Evolutionary conservation across 345 rosid species (phyloP).

Genomic region (Arabidopsis thaliana): DNA sequence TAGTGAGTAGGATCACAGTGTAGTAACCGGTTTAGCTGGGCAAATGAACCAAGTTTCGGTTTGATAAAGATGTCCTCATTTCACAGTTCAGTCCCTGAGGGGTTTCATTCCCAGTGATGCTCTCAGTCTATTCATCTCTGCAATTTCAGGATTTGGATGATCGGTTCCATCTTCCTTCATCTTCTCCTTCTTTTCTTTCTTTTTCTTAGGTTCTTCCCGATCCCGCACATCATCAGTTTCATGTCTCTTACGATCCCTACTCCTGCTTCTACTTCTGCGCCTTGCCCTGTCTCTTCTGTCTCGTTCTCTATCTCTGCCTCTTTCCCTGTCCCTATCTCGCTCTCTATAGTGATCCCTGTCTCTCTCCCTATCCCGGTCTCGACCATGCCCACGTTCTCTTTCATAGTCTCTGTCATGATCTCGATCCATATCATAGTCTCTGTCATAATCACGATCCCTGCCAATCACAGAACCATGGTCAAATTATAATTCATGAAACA

Average conservation of each 20-base stretch:
- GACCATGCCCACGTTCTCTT: constrained; percentile 58
- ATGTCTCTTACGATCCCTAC: constrained; percentile 81
- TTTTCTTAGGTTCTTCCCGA: constrained; percentile 67
- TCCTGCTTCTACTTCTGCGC: constrained; percentile 73
- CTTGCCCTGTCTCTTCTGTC: constrained; percentile 78
- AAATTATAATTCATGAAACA: constrained; percentile 2
- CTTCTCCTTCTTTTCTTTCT: constrained; percentile 77
- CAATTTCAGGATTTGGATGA: constrained; percentile 90
- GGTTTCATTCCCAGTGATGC: constrained; percentile 83
- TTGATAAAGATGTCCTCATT: not conserved
- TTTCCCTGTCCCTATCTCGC: constrained; percentile 71
- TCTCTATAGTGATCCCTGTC: constrained; percentile 77
- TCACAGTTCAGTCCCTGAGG: constrained; percentile 40
- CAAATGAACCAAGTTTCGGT: not conserved
- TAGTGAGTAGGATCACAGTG: not conserved
- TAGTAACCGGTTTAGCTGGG: constrained; percentile 12
- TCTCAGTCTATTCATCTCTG: constrained; percentile 83
- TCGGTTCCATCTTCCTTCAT: constrained; percentile 82
- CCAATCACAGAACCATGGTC: not conserved
- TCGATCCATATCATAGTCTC: constrained; percentile 60
- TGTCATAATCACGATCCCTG: constrained; percentile 68
- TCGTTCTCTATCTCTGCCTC: constrained; percentile 77
- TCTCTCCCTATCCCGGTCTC: constrained; percentile 64
- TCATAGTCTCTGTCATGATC: constrained; percentile 66
- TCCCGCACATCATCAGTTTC: constrained; percentile 49